Base-by-base conservation (phyloP, 2,329 filamentous ascomycete species). In the Huntiella savannae region DNA sequence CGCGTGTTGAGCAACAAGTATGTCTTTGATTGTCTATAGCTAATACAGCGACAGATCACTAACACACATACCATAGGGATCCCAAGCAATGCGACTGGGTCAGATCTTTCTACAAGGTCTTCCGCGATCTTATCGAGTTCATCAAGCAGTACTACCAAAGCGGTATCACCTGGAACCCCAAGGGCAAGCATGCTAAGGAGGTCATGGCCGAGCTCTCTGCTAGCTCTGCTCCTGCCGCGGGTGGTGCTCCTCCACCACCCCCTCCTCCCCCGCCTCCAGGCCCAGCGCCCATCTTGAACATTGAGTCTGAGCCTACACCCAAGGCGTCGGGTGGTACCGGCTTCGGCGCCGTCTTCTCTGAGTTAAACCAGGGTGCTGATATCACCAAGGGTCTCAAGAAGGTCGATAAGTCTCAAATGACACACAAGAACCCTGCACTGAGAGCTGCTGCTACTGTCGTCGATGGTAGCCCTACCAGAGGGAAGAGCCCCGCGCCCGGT, bases 391-490 rank as follows among this genome's bases (percentile, higher is more conserved):
- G 82, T 32, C 70, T 98, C 33, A 81, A 82, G 54, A 98, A 95
- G 68, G 91, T 98, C 43, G 88, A 95, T 64, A 81, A 79, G 58
- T 91, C 82, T 46, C 72, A 96, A 62, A 95, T 95, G 88, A 98
- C 91, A 50, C 91, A 98, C 65, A 96, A 96, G 69, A 98, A 98
- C 63, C 91, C 91, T 11, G 75, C 78, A 7, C 69, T 98, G 49
- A 79, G 91, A 52, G 73, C 82, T 17, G 68, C 69, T 50, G 81
- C 82, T 10, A 71, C 75, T 2, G 83, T 88, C 3, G 70, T 82
- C 22, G 73, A 70, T 16, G 70, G 68, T 50, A 66, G 67, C 36
- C 60, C 63, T 10, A 68, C 70, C 5, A 73, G 83, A 42, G 77
- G 73, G 48, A 93, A 91, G 70, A 92, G 83, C 52, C 87, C 86